Evolutionary conservation across 345 rosid species (phyloP).

Genomic region (Rhodamnia rubescens): DNA sequence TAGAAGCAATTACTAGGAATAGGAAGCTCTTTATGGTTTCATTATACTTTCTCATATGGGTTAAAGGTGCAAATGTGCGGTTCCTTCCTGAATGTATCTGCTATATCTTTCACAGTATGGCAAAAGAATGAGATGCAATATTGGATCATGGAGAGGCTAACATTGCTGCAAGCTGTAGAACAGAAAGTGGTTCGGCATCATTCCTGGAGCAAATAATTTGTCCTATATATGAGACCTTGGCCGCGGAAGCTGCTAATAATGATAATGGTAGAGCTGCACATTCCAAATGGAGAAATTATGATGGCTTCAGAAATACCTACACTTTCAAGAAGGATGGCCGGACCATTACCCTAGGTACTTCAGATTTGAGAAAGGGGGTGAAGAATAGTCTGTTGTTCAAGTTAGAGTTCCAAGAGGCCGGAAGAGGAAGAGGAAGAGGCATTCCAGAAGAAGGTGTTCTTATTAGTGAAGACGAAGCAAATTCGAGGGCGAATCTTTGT

Average conservation of each 20-base stretch:
- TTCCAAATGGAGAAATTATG: constrained; percentile 98
- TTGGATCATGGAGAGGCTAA: constrained; percentile 83
- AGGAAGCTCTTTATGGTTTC: constrained; percentile 90
- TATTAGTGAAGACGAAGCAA: too few species aligned
- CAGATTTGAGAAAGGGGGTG: too few species aligned
- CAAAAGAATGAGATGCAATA: constrained; percentile 83
- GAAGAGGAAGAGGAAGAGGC: too few species aligned
- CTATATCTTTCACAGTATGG: constrained; percentile 96
- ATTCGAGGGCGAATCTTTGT: too few species aligned
- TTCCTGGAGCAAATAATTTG: constrained; percentile 66
- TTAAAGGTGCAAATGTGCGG: constrained; percentile 98
- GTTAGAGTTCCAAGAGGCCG: too few species aligned
- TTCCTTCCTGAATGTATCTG: constrained; percentile 98
- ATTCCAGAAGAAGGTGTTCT: too few species aligned
- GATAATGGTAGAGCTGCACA: constrained; percentile 91
- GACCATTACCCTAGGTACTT: too few species aligned
- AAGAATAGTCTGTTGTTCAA: too few species aligned
- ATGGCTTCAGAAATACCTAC: constrained; percentile 42
- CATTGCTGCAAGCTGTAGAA: constrained; percentile 51
- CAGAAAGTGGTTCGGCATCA: constrained; percentile 47
- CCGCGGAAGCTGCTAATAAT: constrained; percentile 54
- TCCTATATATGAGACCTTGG: constrained; percentile 64
- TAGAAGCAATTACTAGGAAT: constrained; percentile 79
- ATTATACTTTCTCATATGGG: constrained; percentile 92
- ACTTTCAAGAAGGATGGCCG: too few species aligned